phyloP scores from a whole-genome alignment of 805 yeast species.

The Hanseniaspora lachancei region DNA sequence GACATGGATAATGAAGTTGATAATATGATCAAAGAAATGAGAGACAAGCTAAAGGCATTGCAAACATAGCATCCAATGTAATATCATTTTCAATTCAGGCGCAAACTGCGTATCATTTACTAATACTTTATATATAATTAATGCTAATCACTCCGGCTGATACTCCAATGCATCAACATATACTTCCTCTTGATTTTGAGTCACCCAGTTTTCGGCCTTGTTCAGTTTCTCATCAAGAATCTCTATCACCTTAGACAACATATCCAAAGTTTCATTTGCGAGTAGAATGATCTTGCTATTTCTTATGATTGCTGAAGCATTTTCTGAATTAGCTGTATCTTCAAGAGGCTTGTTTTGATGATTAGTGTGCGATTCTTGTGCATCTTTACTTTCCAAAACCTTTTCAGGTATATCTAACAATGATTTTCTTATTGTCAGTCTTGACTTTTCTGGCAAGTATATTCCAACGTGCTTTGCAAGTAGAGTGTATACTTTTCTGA shows the following conservation, averaged over 20 bases:
- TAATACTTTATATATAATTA: too few relatives aligned
- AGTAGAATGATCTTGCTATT: slow-evolving; percentile 65
- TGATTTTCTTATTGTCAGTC: slow-evolving; percentile 67
- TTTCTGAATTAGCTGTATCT: background rate
- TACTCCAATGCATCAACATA: slow-evolving; percentile 2
- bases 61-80: slow-evolving; percentile 35
- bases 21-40: slow-evolving; percentile 68
- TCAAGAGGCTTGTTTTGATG: background rate
- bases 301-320: slow-evolving; percentile 25
- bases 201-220: slow-evolving; percentile 76
- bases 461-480: slow-evolving; percentile 75
- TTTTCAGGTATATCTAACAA: slow-evolving; percentile 61
- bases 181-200: slow-evolving; percentile 30
- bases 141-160: background rate
- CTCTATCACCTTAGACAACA: slow-evolving; percentile 68
- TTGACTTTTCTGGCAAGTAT: slow-evolving; percentile 63
- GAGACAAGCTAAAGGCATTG: slow-evolving; percentile 73
- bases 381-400: slow-evolving; percentile 26
- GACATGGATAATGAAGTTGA: slow-evolving; percentile 52
- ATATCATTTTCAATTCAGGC: background rate
- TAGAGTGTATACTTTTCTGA: slow-evolving; percentile 72
- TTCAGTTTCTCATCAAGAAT: slow-evolving; percentile 77
- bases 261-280: slow-evolving; percentile 80
- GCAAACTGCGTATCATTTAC: background rate
- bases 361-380: background rate